These are phyloP conservation scores for Microthlaspi erraticum DNA, from an alignment of 345 rosid genomes.

Conservation along the genomic window DNA sequence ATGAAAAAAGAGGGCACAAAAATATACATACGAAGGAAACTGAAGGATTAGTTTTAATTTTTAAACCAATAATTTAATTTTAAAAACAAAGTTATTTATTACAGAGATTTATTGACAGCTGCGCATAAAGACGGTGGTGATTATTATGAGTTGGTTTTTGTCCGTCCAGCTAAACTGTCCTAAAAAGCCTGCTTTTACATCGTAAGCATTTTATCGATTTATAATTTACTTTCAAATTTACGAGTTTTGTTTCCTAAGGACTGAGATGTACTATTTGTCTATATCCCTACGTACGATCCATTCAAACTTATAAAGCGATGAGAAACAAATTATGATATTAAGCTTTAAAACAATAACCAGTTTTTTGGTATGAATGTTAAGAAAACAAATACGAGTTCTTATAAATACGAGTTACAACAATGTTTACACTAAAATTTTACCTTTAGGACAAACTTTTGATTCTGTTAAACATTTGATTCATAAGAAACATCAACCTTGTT, in stretches of 20 bases:
- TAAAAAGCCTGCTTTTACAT: conserved; percentile 51
- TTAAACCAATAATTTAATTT: background rate
- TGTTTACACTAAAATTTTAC: no score
- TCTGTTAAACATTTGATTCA: no score
- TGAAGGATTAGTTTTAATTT: conserved; percentile 9
- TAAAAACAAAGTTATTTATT: conserved; percentile 26
- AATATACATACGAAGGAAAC: conserved; percentile 45
- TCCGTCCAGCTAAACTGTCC: conserved; percentile 62
- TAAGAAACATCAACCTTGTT: no score
- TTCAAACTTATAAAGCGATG: background rate
- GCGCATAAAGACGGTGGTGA: conserved; percentile 58
- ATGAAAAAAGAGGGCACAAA: conserved; percentile 57
- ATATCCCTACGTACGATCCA: background rate
- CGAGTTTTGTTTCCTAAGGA: background rate
- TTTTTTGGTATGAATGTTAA: no score
- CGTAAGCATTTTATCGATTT: conserved; percentile 42
- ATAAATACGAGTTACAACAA: no score
- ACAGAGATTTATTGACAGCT: conserved; percentile 51
- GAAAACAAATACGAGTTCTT: no score
- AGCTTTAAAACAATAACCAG: no score
- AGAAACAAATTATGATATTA: background rate
- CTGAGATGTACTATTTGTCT: background rate
- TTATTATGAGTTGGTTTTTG: conserved; percentile 52
- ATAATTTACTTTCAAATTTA: background rate
- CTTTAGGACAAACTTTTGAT: no score